A percentile compares a stretch with the other conserved stretches of the same genome.
Evolutionary conservation across 73 alveolate species (phyloP).

Genomic region (Paramecium primaurelia): DNA sequence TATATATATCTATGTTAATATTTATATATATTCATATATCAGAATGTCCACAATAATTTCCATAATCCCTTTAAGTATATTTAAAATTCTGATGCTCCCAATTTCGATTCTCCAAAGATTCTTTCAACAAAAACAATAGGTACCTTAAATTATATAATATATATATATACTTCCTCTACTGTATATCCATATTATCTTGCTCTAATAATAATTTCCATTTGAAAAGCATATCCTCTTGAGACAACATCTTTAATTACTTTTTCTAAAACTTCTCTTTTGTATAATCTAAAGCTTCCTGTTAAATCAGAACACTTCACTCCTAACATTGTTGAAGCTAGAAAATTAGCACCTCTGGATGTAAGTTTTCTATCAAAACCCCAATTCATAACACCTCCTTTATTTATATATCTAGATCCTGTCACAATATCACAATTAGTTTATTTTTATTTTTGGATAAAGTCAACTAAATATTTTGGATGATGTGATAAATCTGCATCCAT

Average conservation of each 20-base stretch:
- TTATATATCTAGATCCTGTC: conserved; percentile 94
- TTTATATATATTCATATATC: conserved; percentile 30
- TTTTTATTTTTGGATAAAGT: conserved; percentile 74
- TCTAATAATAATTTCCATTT: conserved; percentile 96
- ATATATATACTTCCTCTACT: conserved; percentile 34
- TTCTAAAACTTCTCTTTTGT: conserved; percentile 84
- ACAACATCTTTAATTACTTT: conserved; percentile 79
- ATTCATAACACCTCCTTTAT: conserved; percentile 93
- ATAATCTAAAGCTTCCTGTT: conserved; percentile 95
- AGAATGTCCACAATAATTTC: conserved; percentile 83
- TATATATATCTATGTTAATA: neutral
- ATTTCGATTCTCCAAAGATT: conserved; percentile 92
- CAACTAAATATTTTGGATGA: conserved; percentile 84
- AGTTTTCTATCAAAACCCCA: conserved; percentile 96
- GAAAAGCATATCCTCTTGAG: conserved; percentile 96
- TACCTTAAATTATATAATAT: conserved; percentile 74
- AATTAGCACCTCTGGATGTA: conserved; percentile 97
- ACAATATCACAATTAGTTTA: conserved; percentile 89
- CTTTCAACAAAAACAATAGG: conserved; percentile 99
- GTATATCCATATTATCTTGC: conserved; percentile 81
- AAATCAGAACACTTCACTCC: conserved; percentile 92
- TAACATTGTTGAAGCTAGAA: conserved; percentile 83
- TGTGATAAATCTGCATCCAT: conserved; percentile 99
- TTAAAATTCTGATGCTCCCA: conserved; percentile 95
- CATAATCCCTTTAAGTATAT: conserved; percentile 91